Percentiles rank a stretch among this genome's conserved stretches.
Conservation (phyloP, 257 asterid species). For the Forsythia suspensa region DNA sequence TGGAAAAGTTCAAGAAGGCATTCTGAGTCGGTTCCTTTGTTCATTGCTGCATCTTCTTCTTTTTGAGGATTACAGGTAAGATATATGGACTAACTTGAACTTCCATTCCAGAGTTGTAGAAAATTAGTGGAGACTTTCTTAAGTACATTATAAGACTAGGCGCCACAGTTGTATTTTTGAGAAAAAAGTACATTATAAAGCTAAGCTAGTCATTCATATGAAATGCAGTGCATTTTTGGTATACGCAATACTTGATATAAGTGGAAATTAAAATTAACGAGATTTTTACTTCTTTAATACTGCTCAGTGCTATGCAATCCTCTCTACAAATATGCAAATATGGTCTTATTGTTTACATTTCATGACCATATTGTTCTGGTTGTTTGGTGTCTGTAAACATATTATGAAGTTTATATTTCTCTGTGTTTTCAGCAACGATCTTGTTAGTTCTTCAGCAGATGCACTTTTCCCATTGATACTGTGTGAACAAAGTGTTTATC, state of each 20-base stretch:
- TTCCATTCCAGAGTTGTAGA: neutral
- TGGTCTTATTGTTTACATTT: neutral
- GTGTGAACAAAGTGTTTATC: slow-evolving; percentile 83
- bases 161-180: no score
- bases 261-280: no score
- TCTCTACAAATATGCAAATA: neutral
- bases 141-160: neutral
- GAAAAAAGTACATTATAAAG: neutral
- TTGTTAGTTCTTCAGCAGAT: slow-evolving; percentile 87
- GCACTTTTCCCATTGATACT: slow-evolving; percentile 89
- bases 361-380: slow-evolving; percentile 1
- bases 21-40: slow-evolving; percentile 75
- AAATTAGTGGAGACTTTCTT: slow-evolving; percentile 3
- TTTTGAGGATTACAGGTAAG: slow-evolving; percentile 89
- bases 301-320: no score
- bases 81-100: slow-evolving; percentile 10
- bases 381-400: slow-evolving; percentile 5
- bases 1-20: slow-evolving; percentile 80
- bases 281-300: neutral
- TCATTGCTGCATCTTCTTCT: slow-evolving; percentile 79
- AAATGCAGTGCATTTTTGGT: neutral
- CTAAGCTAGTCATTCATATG: neutral
- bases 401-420: slow-evolving; percentile 21
- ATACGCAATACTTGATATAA: neutral
- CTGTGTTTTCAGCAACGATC: slow-evolving; percentile 67